Conservation (phyloP, 352 stramenopile genomes). For the Aphanomyces invadans region DNA sequence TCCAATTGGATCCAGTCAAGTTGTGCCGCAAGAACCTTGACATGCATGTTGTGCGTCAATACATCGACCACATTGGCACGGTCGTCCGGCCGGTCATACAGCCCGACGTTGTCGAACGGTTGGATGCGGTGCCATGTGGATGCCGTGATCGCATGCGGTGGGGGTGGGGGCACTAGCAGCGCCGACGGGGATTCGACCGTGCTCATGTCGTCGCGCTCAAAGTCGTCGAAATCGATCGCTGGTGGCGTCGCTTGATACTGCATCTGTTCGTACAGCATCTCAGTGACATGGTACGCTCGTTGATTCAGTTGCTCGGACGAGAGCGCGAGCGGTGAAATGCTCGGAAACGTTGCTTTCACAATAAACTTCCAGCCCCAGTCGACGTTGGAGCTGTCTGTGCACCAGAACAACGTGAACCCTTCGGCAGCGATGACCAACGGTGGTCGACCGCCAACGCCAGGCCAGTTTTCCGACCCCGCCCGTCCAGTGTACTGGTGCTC, state of each 20-base stretch:
- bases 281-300: conserved; percentile 49
- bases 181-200: not conserved
- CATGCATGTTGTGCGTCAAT: not conserved
- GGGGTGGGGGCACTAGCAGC: not conserved
- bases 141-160: not conserved
- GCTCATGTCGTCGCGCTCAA: conserved; percentile 29
- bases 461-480: conserved; percentile 69
- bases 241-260: conserved; percentile 36
- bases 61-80: conserved; percentile 1
- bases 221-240: conserved; percentile 45
- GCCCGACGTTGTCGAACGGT: not conserved
- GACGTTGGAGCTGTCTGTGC: conserved; percentile 73
- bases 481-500: conserved; percentile 56
- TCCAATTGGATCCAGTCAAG: conserved; percentile 4
- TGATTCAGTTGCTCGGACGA: conserved; percentile 48
- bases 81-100: not conserved
- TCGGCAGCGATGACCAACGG: conserved; percentile 65
- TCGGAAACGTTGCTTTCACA: conserved; percentile 53
- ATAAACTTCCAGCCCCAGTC: conserved; percentile 86
- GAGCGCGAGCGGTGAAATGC: conserved; percentile 38
- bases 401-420: conserved; percentile 81
- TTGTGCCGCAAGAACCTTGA: not conserved
- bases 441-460: conserved; percentile 45
- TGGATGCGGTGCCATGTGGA: not conserved
- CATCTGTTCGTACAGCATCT: conserved; percentile 61